A percentile compares a stretch with the other conserved stretches of the same genome.
Conservation (phyloP, 2,329 filamentous ascomycete genomes). For the Tolypocladium endophyticum region DNA sequence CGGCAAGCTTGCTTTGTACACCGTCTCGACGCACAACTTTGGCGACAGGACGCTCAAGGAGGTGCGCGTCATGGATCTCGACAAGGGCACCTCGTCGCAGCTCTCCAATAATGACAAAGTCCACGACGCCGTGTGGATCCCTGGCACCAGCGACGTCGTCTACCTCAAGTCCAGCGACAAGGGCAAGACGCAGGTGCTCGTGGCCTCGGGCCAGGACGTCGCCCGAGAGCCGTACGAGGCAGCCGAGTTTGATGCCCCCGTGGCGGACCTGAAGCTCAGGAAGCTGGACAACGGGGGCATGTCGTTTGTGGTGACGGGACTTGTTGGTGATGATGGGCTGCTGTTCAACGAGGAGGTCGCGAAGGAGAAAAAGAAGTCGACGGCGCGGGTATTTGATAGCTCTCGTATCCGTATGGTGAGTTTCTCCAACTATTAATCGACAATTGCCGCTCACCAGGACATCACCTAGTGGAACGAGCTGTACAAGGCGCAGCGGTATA, state of each 20-base stretch:
- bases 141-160: slow-evolving; percentile 9
- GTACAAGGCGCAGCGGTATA: slow-evolving; percentile 17
- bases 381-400: slow-evolving; percentile 22
- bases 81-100: slow-evolving; percentile 13
- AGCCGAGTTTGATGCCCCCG: slow-evolving; percentile 19
- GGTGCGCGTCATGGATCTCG: slow-evolving; percentile 22
- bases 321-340: slow-evolving; percentile 17
- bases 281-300: slow-evolving; percentile 20
- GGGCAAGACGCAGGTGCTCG: slow-evolving; percentile 20
- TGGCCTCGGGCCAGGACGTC: slow-evolving; percentile 12
- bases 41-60: slow-evolving; percentile 18
- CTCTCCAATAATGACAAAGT: slow-evolving; percentile 16
- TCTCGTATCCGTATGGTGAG: slow-evolving; percentile 22
- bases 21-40: slow-evolving; percentile 26
- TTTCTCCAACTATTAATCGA: not conserved
- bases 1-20: slow-evolving; percentile 29
- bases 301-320: slow-evolving; percentile 23
- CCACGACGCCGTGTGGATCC: slow-evolving; percentile 26
- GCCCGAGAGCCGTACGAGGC: slow-evolving; percentile 13
- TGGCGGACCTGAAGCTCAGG: slow-evolving; percentile 22
- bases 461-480: slow-evolving; percentile 20
- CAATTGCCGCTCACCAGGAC: not conserved
- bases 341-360: slow-evolving; percentile 20
- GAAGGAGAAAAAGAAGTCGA: slow-evolving; percentile 12
- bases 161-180: slow-evolving; percentile 10